Evolutionary conservation across 768 basidiomycete species (phyloP).

Genomic region (Ramaria rubella): DNA sequence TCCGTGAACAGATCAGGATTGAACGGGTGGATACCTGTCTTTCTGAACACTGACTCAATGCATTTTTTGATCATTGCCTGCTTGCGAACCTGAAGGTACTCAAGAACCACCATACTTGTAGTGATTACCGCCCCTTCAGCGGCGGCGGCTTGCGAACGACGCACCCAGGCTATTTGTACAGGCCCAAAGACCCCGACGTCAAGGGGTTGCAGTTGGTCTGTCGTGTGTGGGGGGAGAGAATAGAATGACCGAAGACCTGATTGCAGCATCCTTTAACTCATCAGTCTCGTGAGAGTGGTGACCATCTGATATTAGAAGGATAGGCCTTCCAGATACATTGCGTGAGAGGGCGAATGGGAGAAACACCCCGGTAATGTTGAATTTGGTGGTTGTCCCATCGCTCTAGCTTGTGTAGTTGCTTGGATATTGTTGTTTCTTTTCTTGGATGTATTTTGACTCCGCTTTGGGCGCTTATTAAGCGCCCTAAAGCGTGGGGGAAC

Average conservation of each 20-base stretch:
- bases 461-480: too few relatives aligned
- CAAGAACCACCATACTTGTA: neutral
- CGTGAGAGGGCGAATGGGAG: conserved; percentile 28
- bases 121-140: neutral
- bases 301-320: conserved; percentile 38
- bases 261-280: conserved; percentile 23
- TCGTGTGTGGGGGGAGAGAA: conserved; percentile 35
- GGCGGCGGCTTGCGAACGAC: conserved; percentile 20
- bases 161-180: conserved; percentile 23
- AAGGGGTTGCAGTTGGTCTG: conserved; percentile 37
- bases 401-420: too few relatives aligned
- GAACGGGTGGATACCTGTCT: neutral
- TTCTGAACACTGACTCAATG: neutral
- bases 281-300: conserved; percentile 36
- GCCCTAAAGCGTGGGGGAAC: too few relatives aligned
- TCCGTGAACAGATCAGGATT: neutral
- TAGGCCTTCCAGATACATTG: conserved; percentile 23
- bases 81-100: neutral
- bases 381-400: too few relatives aligned
- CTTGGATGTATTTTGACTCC: too few relatives aligned
- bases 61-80: neutral
- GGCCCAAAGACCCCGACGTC: conserved; percentile 37
- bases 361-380: too few relatives aligned
- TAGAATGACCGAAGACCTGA: conserved; percentile 27
- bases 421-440: too few relatives aligned